Conservation (phyloP, 495 filamentous ascomycete species). For the Aspergillus funiculosus region DNA sequence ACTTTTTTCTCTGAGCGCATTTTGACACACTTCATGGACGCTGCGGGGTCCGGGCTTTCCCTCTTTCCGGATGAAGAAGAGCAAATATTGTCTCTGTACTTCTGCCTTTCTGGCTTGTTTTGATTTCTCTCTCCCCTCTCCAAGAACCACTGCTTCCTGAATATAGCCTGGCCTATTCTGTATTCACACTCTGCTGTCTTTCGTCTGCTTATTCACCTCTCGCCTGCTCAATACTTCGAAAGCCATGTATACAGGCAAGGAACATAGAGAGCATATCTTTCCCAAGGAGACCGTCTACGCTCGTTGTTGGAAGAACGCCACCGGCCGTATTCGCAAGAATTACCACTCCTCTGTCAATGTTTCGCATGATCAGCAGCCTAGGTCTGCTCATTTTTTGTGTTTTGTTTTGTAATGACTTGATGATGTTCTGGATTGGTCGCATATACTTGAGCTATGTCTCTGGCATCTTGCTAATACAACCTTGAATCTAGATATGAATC, state of each 20-base stretch:
- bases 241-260: slow-evolving; percentile 8
- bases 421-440: not conserved
- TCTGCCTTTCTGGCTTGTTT: not conserved
- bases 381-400: slow-evolving; percentile 18
- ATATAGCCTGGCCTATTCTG: not conserved
- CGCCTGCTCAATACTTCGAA: not conserved
- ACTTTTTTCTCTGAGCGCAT: not conserved
- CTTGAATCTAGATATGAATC: slow-evolving; percentile 68
- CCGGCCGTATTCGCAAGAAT: slow-evolving; percentile 11
- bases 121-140: not conserved
- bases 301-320: slow-evolving; percentile 10
- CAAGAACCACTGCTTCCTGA: not conserved
- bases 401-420: not conserved
- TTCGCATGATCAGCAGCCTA: slow-evolving; percentile 21
- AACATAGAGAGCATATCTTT: slow-evolving; percentile 13
- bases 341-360: slow-evolving; percentile 22
- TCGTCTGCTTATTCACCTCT: not conserved
- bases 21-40: not conserved
- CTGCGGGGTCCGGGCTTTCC: not conserved
- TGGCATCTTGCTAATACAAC: slow-evolving; percentile 15
- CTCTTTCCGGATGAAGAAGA: not conserved
- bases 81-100: not conserved
- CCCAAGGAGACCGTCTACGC: slow-evolving; percentile 19
- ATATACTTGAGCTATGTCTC: not conserved
- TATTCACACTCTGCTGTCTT: not conserved